Base-by-base conservation (phyloP, 2,329 filamentous ascomycete species). In the Rosellinia necatrix region DNA sequence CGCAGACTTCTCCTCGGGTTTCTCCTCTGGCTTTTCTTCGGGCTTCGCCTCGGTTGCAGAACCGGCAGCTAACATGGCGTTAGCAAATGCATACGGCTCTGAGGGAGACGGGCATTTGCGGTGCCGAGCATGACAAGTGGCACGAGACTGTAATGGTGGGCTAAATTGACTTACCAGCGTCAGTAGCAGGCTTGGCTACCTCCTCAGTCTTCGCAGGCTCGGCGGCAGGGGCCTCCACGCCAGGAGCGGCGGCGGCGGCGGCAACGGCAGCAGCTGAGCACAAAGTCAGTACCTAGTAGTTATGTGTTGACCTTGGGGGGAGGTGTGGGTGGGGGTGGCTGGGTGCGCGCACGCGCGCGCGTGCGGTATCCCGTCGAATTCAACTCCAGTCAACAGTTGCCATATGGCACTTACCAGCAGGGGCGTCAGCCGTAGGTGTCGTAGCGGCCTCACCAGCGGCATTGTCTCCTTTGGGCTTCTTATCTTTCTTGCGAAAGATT, bases 171-270 rank as follows among this genome's bases (percentile, higher is more conserved):
- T 67, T 64, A 74, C 68, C 62, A 60, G 66, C 62, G n/a, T 60
- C 64, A 43, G 58, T 30, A 30, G 64, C 64, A 17, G 70, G 70
- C 17, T 53, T 29, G 6, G 17, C 40, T 30, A 35, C 34, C n/a
- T 69, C 61, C 54, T 68, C 69, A 10, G 69, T 64, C 62, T 69
- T 68, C 54, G 66, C 62, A 24, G 67, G 62, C 48, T 69, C 70
- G 21, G 62, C 43, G 24, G 64, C 52, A 40, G 65, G 53, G n/a
- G 41, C 48, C 13, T 30, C 56, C 17, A n/a, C 49, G 15, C 21
- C 48, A 42, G 53, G 10, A 49, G 27, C 21, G 10, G 44, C 47
- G 42, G 46, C 13, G 22, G 29, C 13, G n/a, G 49, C 35, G 12
- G 41, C 17, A 24, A 50, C 35, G 43, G 41, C 41, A 7, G 54